Conservation (phyloP, 345 rosid species). For the Abelmoschus esculentus region DNA sequence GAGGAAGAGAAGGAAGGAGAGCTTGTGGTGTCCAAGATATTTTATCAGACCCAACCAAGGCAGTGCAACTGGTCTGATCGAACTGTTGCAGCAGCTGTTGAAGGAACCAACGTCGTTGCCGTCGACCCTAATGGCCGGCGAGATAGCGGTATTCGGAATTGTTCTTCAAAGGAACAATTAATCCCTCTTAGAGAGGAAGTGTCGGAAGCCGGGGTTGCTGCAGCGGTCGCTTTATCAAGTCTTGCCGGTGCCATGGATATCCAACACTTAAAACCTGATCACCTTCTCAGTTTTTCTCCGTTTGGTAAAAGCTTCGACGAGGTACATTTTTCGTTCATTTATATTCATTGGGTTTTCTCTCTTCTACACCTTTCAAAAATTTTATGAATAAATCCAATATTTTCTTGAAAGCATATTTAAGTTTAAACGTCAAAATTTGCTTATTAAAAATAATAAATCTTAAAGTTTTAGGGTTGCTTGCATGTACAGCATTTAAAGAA, state of each 20-base stretch:
- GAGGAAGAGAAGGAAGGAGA: constrained; percentile 99
- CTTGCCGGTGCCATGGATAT: constrained; percentile 46
- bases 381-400: no score
- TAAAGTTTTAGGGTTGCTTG: no score
- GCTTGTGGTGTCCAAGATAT: constrained; percentile 91
- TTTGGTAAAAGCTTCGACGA: constrained; percentile 77
- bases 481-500: no score
- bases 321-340: constrained; percentile 33
- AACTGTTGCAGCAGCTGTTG: constrained; percentile 24
- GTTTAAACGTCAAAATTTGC: no score
- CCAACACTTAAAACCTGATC: constrained; percentile 50
- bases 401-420: no score
- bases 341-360: no score
- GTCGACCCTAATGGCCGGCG: constrained; percentile 19
- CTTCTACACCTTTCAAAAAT: not conserved
- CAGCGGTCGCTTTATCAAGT: constrained; percentile 35
- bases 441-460: no score
- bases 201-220: not conserved
- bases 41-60: constrained; percentile 95
- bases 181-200: not conserved
- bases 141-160: constrained; percentile 46
- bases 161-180: constrained; percentile 46
- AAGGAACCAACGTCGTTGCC: constrained; percentile 31
- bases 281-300: constrained; percentile 47
- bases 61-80: constrained; percentile 78